Conservation (phyloP, 164 flowering plant species). For the Annona cherimola region DNA sequence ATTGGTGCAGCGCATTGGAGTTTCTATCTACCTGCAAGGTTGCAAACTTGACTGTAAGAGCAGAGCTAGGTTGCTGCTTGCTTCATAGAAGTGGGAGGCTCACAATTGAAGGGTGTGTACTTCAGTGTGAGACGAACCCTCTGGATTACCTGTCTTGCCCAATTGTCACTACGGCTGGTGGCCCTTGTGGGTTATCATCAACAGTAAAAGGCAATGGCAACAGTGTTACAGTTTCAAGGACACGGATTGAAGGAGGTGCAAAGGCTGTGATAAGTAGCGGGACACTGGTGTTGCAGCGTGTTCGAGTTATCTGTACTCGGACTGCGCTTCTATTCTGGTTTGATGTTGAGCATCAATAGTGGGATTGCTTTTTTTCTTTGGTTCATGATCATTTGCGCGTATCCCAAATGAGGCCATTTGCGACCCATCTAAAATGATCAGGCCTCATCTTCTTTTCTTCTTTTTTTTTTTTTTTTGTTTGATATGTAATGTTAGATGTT, state of each 20-base stretch:
- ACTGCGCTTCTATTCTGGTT: slow-evolving; percentile 87
- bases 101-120: slow-evolving; percentile 80
- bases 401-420: no score
- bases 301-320: slow-evolving; percentile 75
- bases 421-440: no score
- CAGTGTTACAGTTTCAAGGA: slow-evolving; percentile 62
- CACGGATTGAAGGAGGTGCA: slow-evolving; percentile 93
- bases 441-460: no score
- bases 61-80: slow-evolving; percentile 96
- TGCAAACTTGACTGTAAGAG: slow-evolving; percentile 77
- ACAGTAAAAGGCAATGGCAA: slow-evolving; percentile 29
- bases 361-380: not conserved
- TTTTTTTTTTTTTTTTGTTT: no score
- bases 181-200: slow-evolving; percentile 24
- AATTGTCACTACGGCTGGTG: slow-evolving; percentile 65
- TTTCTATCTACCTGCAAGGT: slow-evolving; percentile 81
- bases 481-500: no score
- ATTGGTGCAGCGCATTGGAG: slow-evolving; percentile 77
- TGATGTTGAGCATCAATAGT: slow-evolving; percentile 46
- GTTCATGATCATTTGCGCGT: not conserved
- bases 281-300: slow-evolving; percentile 68
- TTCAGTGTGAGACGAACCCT: slow-evolving; percentile 85
- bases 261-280: slow-evolving; percentile 86
- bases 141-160: slow-evolving; percentile 89
- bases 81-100: slow-evolving; percentile 92